Conservation (phyloP, 2,329 filamentous ascomycete genomes). For the Neospermospora avenae region DNA sequence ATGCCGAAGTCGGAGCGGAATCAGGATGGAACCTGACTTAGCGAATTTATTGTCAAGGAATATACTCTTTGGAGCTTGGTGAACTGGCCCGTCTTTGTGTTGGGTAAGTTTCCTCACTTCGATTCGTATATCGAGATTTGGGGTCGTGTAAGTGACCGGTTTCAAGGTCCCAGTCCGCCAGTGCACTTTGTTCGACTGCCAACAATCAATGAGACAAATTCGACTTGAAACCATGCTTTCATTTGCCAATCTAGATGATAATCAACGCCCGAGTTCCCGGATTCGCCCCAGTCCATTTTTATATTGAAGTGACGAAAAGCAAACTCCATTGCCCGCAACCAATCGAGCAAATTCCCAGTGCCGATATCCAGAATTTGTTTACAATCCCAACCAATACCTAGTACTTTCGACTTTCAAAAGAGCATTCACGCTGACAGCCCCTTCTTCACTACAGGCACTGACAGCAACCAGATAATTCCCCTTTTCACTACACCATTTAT, state of each 20-base stretch:
- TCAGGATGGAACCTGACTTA: no score
- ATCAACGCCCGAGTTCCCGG: background rate
- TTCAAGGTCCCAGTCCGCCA: no score
- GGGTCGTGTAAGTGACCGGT: background rate
- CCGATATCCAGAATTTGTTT: background rate
- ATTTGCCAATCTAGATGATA: slow-evolving; percentile 1
- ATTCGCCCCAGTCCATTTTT: background rate
- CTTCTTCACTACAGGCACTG: background rate
- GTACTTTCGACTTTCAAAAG: background rate
- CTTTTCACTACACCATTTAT: slow-evolving; percentile 30
- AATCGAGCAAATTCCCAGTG: background rate
- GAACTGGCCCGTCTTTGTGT: no score
- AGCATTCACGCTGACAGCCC: slow-evolving; percentile 2
- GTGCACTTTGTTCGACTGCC: no score
- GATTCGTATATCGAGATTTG: no score
- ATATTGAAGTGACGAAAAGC: background rate
- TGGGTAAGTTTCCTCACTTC: no score
- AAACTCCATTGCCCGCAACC: background rate
- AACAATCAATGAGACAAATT: no score
- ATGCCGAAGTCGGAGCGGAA: background rate
- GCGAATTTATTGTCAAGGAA: no score
- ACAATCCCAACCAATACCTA: slow-evolving; percentile 3
- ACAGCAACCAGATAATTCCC: slow-evolving; percentile 4
- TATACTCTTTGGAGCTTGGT: no score
- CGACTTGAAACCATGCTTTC: background rate